phyloP scores from a whole-genome alignment of 257 asterid species.

The Striga asiatica region DNA sequence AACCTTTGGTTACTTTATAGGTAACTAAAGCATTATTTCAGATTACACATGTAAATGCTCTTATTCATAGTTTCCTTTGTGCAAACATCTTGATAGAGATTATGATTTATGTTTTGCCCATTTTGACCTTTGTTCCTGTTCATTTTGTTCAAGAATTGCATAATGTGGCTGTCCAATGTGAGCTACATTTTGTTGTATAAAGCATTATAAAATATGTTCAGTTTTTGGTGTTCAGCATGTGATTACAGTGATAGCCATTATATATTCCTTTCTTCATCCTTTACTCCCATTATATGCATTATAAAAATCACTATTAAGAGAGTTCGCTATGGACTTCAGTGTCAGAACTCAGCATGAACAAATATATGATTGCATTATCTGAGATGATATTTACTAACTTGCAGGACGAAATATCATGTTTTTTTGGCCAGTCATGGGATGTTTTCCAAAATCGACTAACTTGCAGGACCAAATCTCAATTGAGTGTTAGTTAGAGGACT shows the following conservation, averaged over 20 bases:
- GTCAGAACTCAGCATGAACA: too few relatives aligned
- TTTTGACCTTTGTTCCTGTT: neutral
- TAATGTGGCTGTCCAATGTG: constrained; percentile 28
- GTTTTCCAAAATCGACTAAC: too few relatives aligned
- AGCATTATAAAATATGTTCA: too few relatives aligned
- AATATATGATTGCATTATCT: too few relatives aligned
- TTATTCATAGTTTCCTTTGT: neutral
- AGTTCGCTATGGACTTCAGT: neutral
- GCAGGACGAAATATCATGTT: too few relatives aligned
- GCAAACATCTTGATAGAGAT: constrained; percentile 6
- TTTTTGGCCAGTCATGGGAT: too few relatives aligned
- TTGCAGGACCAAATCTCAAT: too few relatives aligned
- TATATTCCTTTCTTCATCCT: neutral
- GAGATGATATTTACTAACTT: neutral
- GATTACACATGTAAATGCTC: neutral
- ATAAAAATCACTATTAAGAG: neutral
- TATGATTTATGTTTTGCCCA: neutral
- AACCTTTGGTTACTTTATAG: neutral
- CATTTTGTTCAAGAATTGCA: constrained; percentile 4
- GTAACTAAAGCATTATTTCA: neutral
- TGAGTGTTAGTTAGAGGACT: too few relatives aligned
- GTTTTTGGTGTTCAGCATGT: too few relatives aligned
- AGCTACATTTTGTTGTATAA: constrained; percentile 21
- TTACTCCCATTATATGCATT: neutral
- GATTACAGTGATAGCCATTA: neutral